Base-by-base conservation (phyloP, 169 alveolate species). In the Cryptosporidium viatorum region DNA sequence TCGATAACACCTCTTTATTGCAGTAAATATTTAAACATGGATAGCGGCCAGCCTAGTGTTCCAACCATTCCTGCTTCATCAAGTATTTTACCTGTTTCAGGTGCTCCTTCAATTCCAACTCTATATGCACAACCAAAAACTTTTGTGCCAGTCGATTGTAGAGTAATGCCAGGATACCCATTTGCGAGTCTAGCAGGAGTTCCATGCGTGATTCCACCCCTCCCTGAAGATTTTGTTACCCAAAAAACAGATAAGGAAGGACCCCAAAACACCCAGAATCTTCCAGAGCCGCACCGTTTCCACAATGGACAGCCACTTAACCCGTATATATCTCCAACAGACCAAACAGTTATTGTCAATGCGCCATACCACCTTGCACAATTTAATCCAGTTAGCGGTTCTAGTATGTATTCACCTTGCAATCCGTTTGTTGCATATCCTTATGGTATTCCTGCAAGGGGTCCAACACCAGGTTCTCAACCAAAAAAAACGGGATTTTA, bases 101-200 rank as follows among this genome's bases (percentile, higher is more conserved):
- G 89, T 2, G 89, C 75, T 29, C 89, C 89, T 21, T 80, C 89
- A 21, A 80, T 80, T 37, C 89, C 89, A 80, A 80, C 89, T 3
- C 29, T 80, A 39, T 80, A 80, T 80, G 89, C 89, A 7, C 89
- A 80, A 65, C 89, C 89, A 4, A 80, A 80, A 33, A 80, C 89
- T 41, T 80, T 80, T 29, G 89, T 80, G 39, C 89, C 89, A 26
- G 89, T 80, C 6, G 89, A 80, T 62, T 80, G 89, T 26, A 80
- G 89, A 67, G 89, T 80, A 80, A 80, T 80, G 89, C 89, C 89
- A 29, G 89, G 89, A 62, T 80, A 80, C 39, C 89, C 89, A 80
- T 80, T 26, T 62, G 71, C 89, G 39, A 80, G 89, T 62, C 39
- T 80, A 45, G 89, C 89, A 80, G 89, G 89, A 29, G 89, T 80